Base-by-base conservation (phyloP, 1,284 basidiomycete species). In the Lignosus rhinocerotis region DNA sequence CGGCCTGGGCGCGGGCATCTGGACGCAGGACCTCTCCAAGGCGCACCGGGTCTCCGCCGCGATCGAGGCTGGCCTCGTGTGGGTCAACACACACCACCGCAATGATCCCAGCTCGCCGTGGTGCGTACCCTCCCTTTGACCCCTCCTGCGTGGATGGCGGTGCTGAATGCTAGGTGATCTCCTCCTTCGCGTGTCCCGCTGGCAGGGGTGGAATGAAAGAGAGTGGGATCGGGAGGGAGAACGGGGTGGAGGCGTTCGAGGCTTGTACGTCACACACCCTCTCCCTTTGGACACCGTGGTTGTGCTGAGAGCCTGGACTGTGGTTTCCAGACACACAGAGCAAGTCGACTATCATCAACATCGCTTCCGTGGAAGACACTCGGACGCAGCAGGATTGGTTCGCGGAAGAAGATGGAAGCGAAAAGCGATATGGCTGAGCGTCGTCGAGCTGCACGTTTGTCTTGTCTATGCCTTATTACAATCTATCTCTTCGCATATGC, bases 31-130 rank as follows among this genome's bases (percentile, higher is more conserved):
- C 70, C 70, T 93, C 32, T 86, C 89, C 0, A 77, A 84, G 60
- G 90, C 88, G 10, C 89, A 92, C 70, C 84, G 87, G 4, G 80
- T 90, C 2, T 80, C 90, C 5, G 79, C 79, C 51, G 76, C 77
- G 43, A 85, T 93, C 31, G 79, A 92, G 66, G 78, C 87, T 19
- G 92, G 92, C 3, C 69, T 94, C 32, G 87, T 90, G 44, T 94
- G 92, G 92, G 82, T 94, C 43, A 94, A 94, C 69, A 89, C 88
- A 0, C 90, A 93, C 66, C 92, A 94, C 68, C 82, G 92, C 48
- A 94, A 94, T 67, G 91, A 93, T 68, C 92, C 92, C 9, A 90
- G 87, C 61, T 92, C 89, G 41, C 90, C 92, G 46, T 94, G 92
- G 89, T 90, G 69, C 49, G 82, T 73, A 19, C n/a, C 25, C 25